These are phyloP conservation scores for Pulveroboletus sp. DNA, from an alignment of 1,284 basidiomycete species.

Conservation along the genomic window DNA sequence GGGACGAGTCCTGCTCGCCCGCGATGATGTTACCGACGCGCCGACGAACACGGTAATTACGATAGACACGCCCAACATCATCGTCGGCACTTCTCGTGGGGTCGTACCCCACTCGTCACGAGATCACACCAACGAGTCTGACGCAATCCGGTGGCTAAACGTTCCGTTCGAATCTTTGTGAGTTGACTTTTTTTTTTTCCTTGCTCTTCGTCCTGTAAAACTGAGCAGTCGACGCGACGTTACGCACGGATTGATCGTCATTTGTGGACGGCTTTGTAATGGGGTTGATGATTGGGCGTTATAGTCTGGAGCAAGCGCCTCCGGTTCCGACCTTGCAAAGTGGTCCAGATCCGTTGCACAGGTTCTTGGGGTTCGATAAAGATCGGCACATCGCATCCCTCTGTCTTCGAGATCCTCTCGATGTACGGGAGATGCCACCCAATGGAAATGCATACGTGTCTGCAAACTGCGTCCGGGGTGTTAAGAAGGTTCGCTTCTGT, in stretches of 20 bases:
- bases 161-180: slow-evolving; percentile 81
- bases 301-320: slow-evolving; percentile 60
- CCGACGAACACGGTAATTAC: slow-evolving; percentile 26
- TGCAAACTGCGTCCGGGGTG: slow-evolving; percentile 64
- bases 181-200: slow-evolving; percentile 36
- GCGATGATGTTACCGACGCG: slow-evolving; percentile 2
- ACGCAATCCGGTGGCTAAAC: slow-evolving; percentile 61
- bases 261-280: neutral
- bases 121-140: slow-evolving; percentile 54
- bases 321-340: slow-evolving; percentile 59
- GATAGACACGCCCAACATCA: slow-evolving; percentile 60
- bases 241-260: too few species aligned
- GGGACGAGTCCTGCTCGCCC: slow-evolving; percentile 22
- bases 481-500: slow-evolving; percentile 55
- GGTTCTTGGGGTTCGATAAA: slow-evolving; percentile 55
- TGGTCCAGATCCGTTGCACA: slow-evolving; percentile 54
- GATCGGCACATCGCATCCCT: slow-evolving; percentile 56
- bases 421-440: slow-evolving; percentile 64
- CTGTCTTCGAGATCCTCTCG: slow-evolving; percentile 64
- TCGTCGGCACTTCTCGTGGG: slow-evolving; percentile 68
- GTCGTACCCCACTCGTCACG: slow-evolving; percentile 71
- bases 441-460: slow-evolving; percentile 62
- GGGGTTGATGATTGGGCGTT: neutral
- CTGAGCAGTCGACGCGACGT: neutral
- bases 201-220: neutral